Evolutionary conservation across 176 grass and related monocot genomes (phyloP).

Genomic region (Canna indica): DNA sequence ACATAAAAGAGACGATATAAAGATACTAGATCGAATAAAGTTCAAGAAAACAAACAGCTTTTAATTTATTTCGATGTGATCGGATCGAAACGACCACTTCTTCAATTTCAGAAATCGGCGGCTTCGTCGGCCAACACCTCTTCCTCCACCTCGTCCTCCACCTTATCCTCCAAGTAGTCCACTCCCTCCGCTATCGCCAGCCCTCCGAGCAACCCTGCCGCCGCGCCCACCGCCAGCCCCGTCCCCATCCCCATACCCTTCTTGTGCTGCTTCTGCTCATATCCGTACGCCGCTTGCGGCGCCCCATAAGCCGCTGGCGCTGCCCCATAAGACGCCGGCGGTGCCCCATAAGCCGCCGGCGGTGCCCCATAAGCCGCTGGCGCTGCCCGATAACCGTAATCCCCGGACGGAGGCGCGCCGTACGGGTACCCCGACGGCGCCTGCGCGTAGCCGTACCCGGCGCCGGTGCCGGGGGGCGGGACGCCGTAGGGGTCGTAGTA

Average conservation of each 20-base stretch:
- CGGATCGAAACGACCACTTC: neutral
- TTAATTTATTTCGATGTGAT: neutral
- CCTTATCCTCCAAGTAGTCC: slow-evolving; percentile 66
- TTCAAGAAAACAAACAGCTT: too few species aligned
- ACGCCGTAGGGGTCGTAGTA: slow-evolving; percentile 32
- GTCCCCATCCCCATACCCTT: slow-evolving; percentile 57
- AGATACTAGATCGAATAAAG: too few species aligned
- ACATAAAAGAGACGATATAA: too few species aligned
- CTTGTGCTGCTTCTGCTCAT: slow-evolving; percentile 25
- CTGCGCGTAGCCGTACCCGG: neutral
- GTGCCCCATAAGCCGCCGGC: neutral
- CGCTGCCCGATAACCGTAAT: neutral
- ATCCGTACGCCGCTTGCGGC: slow-evolving; percentile 14
- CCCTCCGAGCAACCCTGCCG: slow-evolving; percentile 49
- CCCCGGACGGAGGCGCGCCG: neutral
- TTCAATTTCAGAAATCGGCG: slow-evolving; percentile 4
- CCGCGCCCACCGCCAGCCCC: slow-evolving; percentile 53
- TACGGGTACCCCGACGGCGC: slow-evolving; percentile 16
- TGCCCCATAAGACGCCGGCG: neutral
- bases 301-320: neutral
- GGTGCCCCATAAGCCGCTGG: neutral
- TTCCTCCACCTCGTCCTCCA: slow-evolving; percentile 46
- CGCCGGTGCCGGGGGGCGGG: slow-evolving; percentile 1
- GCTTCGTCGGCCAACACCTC: slow-evolving; percentile 43
- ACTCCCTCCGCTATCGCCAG: slow-evolving; percentile 55